A percentile compares a stretch with the other conserved stretches of the same genome.
These are phyloP conservation scores for Magnaporthiopsis incrustans DNA, from an alignment of 2,329 filamentous ascomycete genomes.

Conservation along the genomic window DNA sequence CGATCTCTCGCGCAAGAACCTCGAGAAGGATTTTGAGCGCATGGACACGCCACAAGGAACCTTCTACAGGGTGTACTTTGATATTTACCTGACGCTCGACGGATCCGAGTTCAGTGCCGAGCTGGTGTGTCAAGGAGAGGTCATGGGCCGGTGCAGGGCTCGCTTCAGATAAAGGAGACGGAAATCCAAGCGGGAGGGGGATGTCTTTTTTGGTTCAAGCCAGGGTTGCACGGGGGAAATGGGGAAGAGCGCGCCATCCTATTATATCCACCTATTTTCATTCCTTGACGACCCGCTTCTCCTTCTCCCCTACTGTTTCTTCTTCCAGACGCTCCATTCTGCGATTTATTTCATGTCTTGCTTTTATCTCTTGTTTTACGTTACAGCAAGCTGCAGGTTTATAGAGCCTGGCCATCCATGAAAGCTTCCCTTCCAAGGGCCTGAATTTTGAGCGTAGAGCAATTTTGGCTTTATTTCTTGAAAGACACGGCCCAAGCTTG, in stretches of 20 bases:
- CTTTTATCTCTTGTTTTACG: neutral
- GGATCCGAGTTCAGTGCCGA: slow-evolving; percentile 97
- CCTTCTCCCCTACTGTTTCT: neutral
- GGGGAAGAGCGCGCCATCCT: neutral
- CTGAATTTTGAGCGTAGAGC: neutral
- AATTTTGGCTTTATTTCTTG: neutral
- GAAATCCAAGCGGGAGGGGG: neutral
- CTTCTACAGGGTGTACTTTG: slow-evolving; percentile 78
- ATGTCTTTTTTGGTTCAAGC: neutral
- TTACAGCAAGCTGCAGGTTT: neutral
- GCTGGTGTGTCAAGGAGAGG: slow-evolving; percentile 96
- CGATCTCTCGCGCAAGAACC: slow-evolving; percentile 92
- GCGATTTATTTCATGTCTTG: slow-evolving; percentile 1
- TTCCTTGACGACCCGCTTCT: neutral
- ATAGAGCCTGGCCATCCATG: neutral
- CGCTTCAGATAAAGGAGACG: slow-evolving; percentile 57
- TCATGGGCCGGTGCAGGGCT: slow-evolving; percentile 94
- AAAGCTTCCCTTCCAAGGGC: neutral
- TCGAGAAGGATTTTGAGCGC: slow-evolving; percentile 98
- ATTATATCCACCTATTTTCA: neutral
- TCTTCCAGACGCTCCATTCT: neutral
- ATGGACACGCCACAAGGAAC: slow-evolving; percentile 98
- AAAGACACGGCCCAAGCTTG: too few species aligned
- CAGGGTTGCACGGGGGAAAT: neutral
- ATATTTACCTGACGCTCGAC: slow-evolving; percentile 86